Evolutionary conservation across 2,329 filamentous ascomycete species (phyloP), one percentile per base, ranked within the genome.

Genomic region (Sclerotinia glacialis): DNA sequence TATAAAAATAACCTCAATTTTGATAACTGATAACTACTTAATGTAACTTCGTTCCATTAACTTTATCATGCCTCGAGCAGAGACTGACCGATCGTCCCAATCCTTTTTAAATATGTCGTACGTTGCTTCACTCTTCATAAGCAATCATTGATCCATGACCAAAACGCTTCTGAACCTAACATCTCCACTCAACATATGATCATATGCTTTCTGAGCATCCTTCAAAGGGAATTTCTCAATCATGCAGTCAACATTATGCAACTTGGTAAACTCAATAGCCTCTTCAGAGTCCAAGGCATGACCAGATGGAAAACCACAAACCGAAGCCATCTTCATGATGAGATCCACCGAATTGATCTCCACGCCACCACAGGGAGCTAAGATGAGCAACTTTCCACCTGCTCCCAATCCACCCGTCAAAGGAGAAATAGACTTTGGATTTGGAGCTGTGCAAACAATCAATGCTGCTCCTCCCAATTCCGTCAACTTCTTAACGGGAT

Each of bases 301-400:
- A 0, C 88, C 89, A 28, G 85, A 84, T 0, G 89, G 82, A 76
- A 83, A 87, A 12, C 88, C 88, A 69, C 86, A 82, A 1, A 95
- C 80, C 3, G 82, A 85, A 21, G 86, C 77, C 5, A 86, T 89
- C 67, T 83, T 81, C 6, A 47, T 7, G 8, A 86, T 78, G 60
- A 86, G 67, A 16, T 73, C 40, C 0, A 69, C 64, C 0, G 79
- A 80, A 69, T 85, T 75, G 28, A 86, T 73, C 68, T 79, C 76
- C n/a, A 83, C 77, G 0, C 71, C 68, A 2, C 82, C 81, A 2
- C 82, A 78, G 2, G 82, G 81, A 0, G 87, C 82, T 40, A 89
- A 79, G n/a, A 87, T 78, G 21, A 90, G 74, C 9, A 90, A 72
- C 74, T 85, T 89, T 14, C 88, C 88, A 9, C 78, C 76, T 0